These are phyloP conservation scores for Yarrowia bubula DNA, from an alignment of 805 yeast species.

Conservation along the genomic window DNA sequence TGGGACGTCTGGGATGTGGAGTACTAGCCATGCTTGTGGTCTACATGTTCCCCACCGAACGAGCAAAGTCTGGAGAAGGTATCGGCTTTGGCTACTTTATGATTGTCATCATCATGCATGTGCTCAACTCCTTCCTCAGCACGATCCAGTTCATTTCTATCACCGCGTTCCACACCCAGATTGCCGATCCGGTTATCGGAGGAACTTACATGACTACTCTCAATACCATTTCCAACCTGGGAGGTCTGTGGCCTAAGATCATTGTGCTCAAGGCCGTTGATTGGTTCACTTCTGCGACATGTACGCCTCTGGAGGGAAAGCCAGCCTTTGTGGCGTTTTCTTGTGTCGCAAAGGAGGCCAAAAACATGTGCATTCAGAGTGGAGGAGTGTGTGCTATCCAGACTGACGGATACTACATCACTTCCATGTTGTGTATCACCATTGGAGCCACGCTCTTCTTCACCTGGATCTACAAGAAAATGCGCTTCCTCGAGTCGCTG, in stretches of 20 bases:
- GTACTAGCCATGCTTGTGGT: conserved; percentile 71
- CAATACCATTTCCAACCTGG: conserved; percentile 86
- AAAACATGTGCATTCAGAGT: conserved; percentile 49
- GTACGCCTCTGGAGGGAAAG: conserved; percentile 41
- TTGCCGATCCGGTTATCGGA: conserved; percentile 94
- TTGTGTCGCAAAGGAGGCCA: conserved; percentile 44
- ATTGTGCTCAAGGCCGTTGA: conserved; percentile 79
- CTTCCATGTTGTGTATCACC: conserved; percentile 68
- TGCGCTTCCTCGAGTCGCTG: conserved; percentile 62
- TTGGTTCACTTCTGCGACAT: conserved; percentile 63
- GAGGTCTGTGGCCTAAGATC: conserved; percentile 97
- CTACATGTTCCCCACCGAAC: conserved; percentile 59
- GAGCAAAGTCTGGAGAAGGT: conserved; percentile 43
- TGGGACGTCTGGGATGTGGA: conserved; percentile 79
- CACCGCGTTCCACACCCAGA: conserved; percentile 90
- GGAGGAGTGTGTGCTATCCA: conserved; percentile 57
- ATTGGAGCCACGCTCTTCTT: conserved; percentile 65
- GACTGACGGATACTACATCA: conserved; percentile 80
- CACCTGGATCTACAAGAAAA: conserved; percentile 62
- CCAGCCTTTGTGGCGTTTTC: conserved; percentile 33
- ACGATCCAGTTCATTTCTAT: conserved; percentile 94
- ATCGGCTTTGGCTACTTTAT: conserved; percentile 54
- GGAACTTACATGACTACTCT: conserved; percentile 98
- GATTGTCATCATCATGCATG: conserved; percentile 76
- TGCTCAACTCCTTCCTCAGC: conserved; percentile 84